A percentile compares a stretch with the other conserved stretches of the same genome.
Evolutionary conservation across 2,329 filamentous ascomycete species (phyloP).

Genomic region (Aureobasidium sp.): DNA sequence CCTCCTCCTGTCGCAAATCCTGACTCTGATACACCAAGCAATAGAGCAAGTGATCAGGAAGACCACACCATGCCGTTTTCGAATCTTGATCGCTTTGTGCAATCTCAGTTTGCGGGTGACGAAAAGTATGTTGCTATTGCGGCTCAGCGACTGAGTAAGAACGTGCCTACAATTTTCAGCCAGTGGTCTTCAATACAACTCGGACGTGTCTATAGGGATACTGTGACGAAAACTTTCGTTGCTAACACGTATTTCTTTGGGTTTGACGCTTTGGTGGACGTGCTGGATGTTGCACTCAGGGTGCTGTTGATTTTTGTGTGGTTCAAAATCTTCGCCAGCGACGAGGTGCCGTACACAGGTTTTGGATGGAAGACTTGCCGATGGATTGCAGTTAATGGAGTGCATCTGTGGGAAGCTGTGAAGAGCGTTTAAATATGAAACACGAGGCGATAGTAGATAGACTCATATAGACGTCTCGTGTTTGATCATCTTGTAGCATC

Average conservation of each 20-base stretch:
- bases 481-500: too few species aligned
- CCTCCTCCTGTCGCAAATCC: conserved; percentile 35
- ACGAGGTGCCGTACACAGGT: neutral
- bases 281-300: conserved; percentile 3
- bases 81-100: conserved; percentile 35
- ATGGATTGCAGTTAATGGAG: neutral
- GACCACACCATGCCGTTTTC: conserved; percentile 34
- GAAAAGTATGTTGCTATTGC: conserved; percentile 10
- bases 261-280: conserved; percentile 7
- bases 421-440: neutral
- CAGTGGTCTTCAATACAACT: neutral
- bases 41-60: conserved; percentile 26
- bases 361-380: neutral
- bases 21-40: conserved; percentile 17
- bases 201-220: conserved; percentile 29
- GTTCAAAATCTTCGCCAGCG: neutral
- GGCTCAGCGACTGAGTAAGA: neutral
- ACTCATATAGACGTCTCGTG: too few species aligned
- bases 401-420: neutral
- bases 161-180: neutral
- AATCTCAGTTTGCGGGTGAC: conserved; percentile 17
- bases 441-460: neutral
- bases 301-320: neutral
- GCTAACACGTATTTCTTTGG: conserved; percentile 30
- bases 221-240: conserved; percentile 35